phyloP scores from a whole-genome alignment of 306 rosid genomes.

The Quercus engelmannii region DNA sequence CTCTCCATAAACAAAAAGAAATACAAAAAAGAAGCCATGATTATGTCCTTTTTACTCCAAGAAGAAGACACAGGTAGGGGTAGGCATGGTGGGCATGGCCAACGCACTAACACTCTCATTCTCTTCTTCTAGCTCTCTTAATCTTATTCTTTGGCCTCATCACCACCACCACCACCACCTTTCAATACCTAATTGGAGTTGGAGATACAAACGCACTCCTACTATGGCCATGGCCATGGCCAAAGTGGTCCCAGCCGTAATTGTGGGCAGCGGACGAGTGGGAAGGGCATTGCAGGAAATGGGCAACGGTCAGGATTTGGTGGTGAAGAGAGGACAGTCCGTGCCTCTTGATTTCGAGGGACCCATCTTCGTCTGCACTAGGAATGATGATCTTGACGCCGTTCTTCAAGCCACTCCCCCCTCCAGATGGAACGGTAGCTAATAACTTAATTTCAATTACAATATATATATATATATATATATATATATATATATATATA shows the following conservation, averaged over 20 bases:
- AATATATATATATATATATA: too few species aligned
- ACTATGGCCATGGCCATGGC: conserved; percentile 31
- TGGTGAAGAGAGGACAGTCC: conserved; percentile 66
- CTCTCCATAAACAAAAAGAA: too few species aligned
- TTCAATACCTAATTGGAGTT: conserved; percentile 10
- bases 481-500: too few species aligned
- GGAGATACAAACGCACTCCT: not conserved
- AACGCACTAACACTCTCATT: conserved; percentile 12
- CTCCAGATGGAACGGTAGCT: conserved; percentile 80
- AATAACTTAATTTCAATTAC: too few species aligned
- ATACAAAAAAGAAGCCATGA: too few species aligned
- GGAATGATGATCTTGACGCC: conserved; percentile 89
- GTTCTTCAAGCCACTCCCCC: conserved; percentile 75
- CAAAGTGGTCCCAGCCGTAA: conserved; percentile 69
- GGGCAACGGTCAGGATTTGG: conserved; percentile 66
- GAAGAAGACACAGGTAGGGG: too few species aligned
- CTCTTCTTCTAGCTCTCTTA: conserved; percentile 33
- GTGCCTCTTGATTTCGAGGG: conserved; percentile 70
- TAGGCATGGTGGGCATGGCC: conserved; percentile 33
- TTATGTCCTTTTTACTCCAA: too few species aligned
- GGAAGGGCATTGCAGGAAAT: conserved; percentile 73
- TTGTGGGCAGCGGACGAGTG: conserved; percentile 87
- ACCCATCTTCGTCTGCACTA: conserved; percentile 82
- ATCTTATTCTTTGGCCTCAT: not conserved
- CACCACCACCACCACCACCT: not conserved